Evolutionary conservation across 495 filamentous ascomycete genomes (phyloP).

Genomic region (Aspergillus saccharolyticus): DNA sequence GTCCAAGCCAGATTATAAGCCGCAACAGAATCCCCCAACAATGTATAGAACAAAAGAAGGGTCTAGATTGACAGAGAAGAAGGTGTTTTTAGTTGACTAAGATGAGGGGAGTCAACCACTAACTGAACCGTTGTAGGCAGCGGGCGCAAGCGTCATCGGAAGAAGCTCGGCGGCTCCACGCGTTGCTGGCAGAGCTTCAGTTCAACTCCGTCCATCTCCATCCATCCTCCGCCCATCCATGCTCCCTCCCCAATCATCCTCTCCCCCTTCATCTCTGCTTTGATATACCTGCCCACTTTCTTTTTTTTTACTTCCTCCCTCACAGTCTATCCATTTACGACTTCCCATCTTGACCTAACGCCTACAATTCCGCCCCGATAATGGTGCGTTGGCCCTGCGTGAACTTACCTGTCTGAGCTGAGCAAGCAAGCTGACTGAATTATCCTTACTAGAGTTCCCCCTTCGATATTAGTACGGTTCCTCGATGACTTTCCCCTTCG

Average conservation of each 20-base stretch:
- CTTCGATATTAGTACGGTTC: conserved; percentile 78
- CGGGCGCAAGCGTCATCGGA: conserved; percentile 44
- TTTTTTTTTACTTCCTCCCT: not conserved
- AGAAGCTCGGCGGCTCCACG: conserved; percentile 24
- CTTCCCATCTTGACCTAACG: not conserved
- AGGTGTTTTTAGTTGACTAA: too few relatives aligned
- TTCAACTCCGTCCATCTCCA: conserved; percentile 19
- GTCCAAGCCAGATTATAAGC: not conserved
- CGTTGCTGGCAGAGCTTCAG: conserved; percentile 25
- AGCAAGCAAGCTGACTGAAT: conserved; percentile 29
- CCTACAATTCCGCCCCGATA: conserved; percentile 9
- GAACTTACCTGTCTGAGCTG: conserved; percentile 6
- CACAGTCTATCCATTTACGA: not conserved
- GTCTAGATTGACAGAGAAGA: conserved; percentile 1
- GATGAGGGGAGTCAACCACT: too few relatives aligned
- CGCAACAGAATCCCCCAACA: not conserved
- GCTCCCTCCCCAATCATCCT: conserved; percentile 11
- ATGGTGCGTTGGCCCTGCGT: conserved; percentile 21
- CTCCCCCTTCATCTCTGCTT: conserved; percentile 8
- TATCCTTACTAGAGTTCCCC: conserved; percentile 57
- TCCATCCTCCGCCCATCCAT: conserved; percentile 26
- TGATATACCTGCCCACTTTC: not conserved
- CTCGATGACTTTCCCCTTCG: conserved; percentile 7
- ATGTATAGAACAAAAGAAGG: not conserved
- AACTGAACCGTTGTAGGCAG: too few relatives aligned